These are phyloP conservation scores for Cryphonectria parasitica DNA, from an alignment of 2,329 filamentous ascomycete genomes.

Conservation along the genomic window DNA sequence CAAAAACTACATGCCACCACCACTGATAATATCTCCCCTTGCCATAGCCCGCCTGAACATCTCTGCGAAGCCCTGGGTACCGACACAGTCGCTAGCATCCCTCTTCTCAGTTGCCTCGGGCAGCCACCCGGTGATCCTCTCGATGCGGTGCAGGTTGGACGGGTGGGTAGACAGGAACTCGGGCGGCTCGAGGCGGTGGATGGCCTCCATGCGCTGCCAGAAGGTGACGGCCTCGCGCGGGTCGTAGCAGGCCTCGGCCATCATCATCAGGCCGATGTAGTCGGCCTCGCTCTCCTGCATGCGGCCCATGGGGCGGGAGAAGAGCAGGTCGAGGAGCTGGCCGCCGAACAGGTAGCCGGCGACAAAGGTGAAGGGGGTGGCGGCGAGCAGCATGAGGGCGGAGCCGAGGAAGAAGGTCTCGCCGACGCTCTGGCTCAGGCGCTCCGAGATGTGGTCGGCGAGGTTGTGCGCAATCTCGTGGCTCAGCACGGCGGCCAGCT, in stretches of 20 bases:
- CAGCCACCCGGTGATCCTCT: constrained; percentile 68
- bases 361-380: constrained; percentile 48
- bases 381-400: constrained; percentile 52
- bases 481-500: constrained; percentile 74
- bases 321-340: constrained; percentile 63
- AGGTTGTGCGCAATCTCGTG: constrained; percentile 82
- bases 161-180: constrained; percentile 80
- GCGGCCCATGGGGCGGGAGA: constrained; percentile 69
- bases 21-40: constrained; percentile 34
- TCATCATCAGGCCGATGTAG: constrained; percentile 81
- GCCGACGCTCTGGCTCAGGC: constrained; percentile 58
- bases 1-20: constrained; percentile 18
- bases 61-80: constrained; percentile 56
- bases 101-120: constrained; percentile 60
- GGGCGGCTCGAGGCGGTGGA: constrained; percentile 53
- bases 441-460: constrained; percentile 69
- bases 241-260: constrained; percentile 79
- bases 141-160: constrained; percentile 66
- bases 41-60: constrained; percentile 54
- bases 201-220: constrained; percentile 68
- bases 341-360: constrained; percentile 47
- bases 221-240: constrained; percentile 68
- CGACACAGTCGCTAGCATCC: constrained; percentile 56
- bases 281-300: constrained; percentile 79
- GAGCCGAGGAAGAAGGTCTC: constrained; percentile 55